These are phyloP conservation scores for Euphrasia arctica DNA, from an alignment of 305 asterid species.

Conservation along the genomic window DNA sequence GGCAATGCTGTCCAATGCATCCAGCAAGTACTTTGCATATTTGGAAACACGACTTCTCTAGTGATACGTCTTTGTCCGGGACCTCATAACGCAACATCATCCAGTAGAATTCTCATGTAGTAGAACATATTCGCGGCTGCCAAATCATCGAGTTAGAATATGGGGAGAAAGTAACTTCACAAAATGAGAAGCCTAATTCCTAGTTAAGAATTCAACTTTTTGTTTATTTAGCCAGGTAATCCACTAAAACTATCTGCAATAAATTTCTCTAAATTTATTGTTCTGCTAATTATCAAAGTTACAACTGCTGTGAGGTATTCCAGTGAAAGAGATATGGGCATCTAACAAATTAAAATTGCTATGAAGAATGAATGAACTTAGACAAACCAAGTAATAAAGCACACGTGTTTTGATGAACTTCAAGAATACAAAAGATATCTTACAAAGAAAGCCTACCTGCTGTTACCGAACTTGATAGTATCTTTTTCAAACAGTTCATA, in stretches of 20 bases:
- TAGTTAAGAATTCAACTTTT: no score
- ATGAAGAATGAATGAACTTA: no score
- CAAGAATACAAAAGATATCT: no score
- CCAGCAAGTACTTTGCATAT: conserved; percentile 2
- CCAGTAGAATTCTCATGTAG: conserved; percentile 82
- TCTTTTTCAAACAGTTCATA: conserved; percentile 87
- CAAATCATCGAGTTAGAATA: conserved; percentile 20
- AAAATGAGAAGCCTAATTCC: no score
- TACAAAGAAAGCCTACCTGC: conserved; percentile 49
- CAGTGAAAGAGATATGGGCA: no score
- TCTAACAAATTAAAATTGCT: no score
- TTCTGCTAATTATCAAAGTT: no score
- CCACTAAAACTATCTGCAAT: neutral
- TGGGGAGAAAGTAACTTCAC: neutral
- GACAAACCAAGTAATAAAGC: neutral
- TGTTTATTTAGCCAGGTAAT: no score
- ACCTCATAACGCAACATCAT: conserved; percentile 27
- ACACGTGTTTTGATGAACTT: neutral
- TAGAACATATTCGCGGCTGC: conserved; percentile 93
- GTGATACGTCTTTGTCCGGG: neutral
- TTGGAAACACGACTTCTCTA: conserved; percentile 1
- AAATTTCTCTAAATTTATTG: neutral
- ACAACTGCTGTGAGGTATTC: no score
- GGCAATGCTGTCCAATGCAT: neutral
- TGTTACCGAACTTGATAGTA: conserved; percentile 89